Evolutionary conservation across 2,329 filamentous ascomycete species (phyloP).

Genomic region (Fonsecaea multimorphosa): DNA sequence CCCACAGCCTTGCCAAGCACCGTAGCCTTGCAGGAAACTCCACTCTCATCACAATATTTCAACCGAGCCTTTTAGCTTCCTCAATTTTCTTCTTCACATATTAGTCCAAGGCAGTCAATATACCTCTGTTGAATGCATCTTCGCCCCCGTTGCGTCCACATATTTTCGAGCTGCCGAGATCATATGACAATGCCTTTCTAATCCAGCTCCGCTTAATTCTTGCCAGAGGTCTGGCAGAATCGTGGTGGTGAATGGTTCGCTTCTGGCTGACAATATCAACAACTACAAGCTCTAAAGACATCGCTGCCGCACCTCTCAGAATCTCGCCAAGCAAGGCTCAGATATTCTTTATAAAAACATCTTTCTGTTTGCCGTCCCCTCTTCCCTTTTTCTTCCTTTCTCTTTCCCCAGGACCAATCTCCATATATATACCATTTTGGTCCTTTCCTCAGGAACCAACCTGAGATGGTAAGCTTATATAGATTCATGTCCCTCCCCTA

Average conservation of each 20-base stretch:
- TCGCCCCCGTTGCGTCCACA: slow-evolving; percentile 28
- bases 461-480: slow-evolving; percentile 20
- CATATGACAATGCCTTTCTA: slow-evolving; percentile 30
- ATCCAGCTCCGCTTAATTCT: slow-evolving; percentile 28
- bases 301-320: slow-evolving; percentile 4
- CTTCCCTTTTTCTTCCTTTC: slow-evolving; percentile 2
- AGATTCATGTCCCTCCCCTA: slow-evolving; percentile 11
- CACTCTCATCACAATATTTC: slow-evolving; percentile 1
- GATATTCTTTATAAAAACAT: background rate
- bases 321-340: background rate
- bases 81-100: slow-evolving; percentile 16
- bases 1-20: slow-evolving; percentile 7
- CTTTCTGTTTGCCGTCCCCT: background rate
- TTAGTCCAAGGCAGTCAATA: slow-evolving; percentile 33
- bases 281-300: background rate
- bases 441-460: slow-evolving; percentile 10
- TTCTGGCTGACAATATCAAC: slow-evolving; percentile 33
- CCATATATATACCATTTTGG: slow-evolving; percentile 2
- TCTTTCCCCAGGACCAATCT: background rate
- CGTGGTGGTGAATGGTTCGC: slow-evolving; percentile 33
- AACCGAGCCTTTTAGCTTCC: background rate
- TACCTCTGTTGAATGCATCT: slow-evolving; percentile 37
- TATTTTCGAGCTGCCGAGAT: slow-evolving; percentile 35
- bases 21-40: slow-evolving; percentile 2
- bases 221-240: slow-evolving; percentile 14